Base-by-base conservation (phyloP, 441 rosid genomes). In the Aquilaria agallochum region DNA sequence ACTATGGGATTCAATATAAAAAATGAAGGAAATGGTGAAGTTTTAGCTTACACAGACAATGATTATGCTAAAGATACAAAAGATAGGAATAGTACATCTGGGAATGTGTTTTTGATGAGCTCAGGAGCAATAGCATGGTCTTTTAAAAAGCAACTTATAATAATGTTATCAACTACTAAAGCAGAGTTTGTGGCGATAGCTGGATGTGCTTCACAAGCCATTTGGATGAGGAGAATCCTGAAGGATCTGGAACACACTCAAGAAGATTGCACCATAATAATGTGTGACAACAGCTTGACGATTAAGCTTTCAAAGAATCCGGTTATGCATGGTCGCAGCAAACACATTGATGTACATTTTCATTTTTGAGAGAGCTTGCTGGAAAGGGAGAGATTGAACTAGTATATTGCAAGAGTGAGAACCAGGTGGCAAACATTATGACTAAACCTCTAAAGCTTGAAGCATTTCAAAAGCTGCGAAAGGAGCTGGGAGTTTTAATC, bases 1-100 rank as follows among this genome's bases (percentile, higher is more conserved):
- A 57, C 49, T 57, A 42, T 36, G 50, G 49, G 15, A 57, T 57
- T 14, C 31, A 36, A 5, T 57, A 57, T 57, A 36, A 40, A 12
- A 57, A 14, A 36, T 9, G 31, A 14, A 48, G 27, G 1, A 10
- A 50, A 11, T 15, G 20, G 20, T 15, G 5, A 13, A 13, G 53
- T 5, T 13, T 11, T 50, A 5, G 53, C 15, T 5, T 50, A 5
- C 27, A 50, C 53, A 3, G 0, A 50, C 11, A 50, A 2, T 50
- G 53, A 50, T 50, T 50, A 50, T 15, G 53, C 4, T 34, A 4
- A 4, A 4, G 42, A 34, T 6, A 2, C 1, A 2, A 10, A 40
- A 40, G 44, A 40, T 3, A 50, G 53, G 5, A 50, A 50, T 2
- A 50, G 27, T 6, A 50, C 27, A 0, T 2, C 7, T 50, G 53